phyloP scores from a whole-genome alignment of 2,329 filamentous ascomycete species.

The Colletotrichum sp. region DNA sequence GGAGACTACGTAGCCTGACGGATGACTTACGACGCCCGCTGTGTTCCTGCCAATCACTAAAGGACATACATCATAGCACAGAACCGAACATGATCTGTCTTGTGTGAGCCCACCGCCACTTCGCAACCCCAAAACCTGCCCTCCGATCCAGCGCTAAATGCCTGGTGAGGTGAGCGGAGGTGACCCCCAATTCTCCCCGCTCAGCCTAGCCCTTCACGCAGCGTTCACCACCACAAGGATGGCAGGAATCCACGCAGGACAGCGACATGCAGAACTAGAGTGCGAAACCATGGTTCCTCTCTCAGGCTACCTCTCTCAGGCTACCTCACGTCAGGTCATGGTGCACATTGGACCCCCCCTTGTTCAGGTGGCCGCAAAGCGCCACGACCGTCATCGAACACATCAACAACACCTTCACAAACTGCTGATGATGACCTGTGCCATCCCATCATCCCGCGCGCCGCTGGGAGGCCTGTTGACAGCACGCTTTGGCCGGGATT shows the following conservation, averaged over 20 bases:
- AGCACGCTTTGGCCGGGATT: background rate
- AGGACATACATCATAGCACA: background rate
- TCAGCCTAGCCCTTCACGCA: background rate
- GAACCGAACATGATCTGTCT: background rate
- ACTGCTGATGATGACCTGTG: background rate
- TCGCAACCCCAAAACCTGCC: background rate
- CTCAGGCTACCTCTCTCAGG: background rate
- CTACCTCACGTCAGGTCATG: constrained; percentile 1
- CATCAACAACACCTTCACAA: background rate
- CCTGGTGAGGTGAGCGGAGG: constrained; percentile 7
- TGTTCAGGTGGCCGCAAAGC: background rate
- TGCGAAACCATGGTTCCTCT: background rate
- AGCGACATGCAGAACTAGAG: background rate
- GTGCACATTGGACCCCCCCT: background rate
- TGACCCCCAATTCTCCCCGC: constrained; percentile 2
- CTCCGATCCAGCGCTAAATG: constrained; percentile 7
- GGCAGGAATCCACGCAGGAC: background rate
- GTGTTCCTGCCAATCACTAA: background rate
- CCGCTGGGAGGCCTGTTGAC: background rate
- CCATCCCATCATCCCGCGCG: constrained; percentile 2
- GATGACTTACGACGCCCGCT: background rate
- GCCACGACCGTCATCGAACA: background rate
- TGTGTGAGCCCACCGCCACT: constrained; percentile 11
- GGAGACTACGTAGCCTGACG: background rate
- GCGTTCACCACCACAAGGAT: background rate